Base-by-base conservation (phyloP, 2,329 filamentous ascomycete genomes). In the Nannizzia gypsea region DNA sequence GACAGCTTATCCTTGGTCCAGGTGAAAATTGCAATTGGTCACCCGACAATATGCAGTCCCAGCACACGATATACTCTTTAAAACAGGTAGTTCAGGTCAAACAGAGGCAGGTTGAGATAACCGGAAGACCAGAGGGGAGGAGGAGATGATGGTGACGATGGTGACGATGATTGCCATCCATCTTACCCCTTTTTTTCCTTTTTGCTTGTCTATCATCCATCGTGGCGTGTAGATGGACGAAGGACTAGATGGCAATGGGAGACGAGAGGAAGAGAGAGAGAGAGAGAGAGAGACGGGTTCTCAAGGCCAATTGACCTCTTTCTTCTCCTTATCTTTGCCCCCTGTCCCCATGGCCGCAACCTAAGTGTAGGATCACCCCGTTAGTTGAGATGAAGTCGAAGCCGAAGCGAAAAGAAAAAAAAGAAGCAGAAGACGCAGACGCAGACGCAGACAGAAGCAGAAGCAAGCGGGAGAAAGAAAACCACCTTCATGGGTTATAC, bases 11-110 rank as follows among this genome's bases (percentile, higher is more conserved):
- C 66, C 66, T 67, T 64, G 69, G 68, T 63, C 68, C 65, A 62
- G 62, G 69, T 63, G 67, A 70, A 73, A 73, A 72, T 68, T 66
- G 67, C 66, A 63, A 67, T 63, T 69, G 71, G 71, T 74, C 72
- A 73, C 69, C 71, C 71, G 72, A 74, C 70, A 56, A 56, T 36
- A 36, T 28, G 48, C 48, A 31, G 48, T 24, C 15, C 48, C 26
- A 31, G 48, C 48, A 52, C 48, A 52, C 48, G 48, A 52, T 52
- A 52, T 50, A 50, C 28, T 28, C 9, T 28, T 5, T n/a, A 13
- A 28, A 28, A 13, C 13, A 31, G n/a, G n/a, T 17, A 42, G 38
- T 42, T 42, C 22, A 42, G 38, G n/a, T 42, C 22, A 52, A 22
- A 50, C 17, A 48, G 44, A 13, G n/a, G n/a, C n/a, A n/a, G n/a